Percentiles rank a stretch among this genome's conserved stretches.
These are phyloP conservation scores for Cryptococcus wingfieldii DNA, from an alignment of 1,284 basidiomycete genomes.

Conservation along the genomic window DNA sequence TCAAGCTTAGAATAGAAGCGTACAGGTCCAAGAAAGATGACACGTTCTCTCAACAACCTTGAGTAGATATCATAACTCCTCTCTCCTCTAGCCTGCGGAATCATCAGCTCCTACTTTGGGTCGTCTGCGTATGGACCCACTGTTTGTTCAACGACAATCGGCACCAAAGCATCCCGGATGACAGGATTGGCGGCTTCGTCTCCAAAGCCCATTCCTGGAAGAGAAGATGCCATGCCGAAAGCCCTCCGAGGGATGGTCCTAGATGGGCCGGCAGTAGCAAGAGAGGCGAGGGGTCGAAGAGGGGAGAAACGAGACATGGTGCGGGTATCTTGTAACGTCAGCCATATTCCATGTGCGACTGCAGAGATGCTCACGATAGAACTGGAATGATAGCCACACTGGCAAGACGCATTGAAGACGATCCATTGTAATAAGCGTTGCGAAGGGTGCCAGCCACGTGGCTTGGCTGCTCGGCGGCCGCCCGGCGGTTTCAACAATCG, in stretches of 20 bases:
- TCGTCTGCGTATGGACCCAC: constrained; percentile 50
- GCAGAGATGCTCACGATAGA: background rate
- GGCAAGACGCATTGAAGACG: too few species aligned
- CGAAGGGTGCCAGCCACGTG: too few species aligned
- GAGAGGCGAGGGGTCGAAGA: constrained; percentile 2
- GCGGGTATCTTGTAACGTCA: background rate
- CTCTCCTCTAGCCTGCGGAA: constrained; percentile 74
- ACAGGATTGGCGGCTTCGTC: constrained; percentile 28
- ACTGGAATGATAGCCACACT: too few species aligned
- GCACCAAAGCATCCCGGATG: constrained; percentile 57
- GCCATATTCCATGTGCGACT: too few species aligned
- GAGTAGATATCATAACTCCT: constrained; percentile 94
- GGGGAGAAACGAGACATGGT: constrained; percentile 7
- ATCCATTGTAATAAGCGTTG: too few species aligned
- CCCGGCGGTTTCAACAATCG: too few species aligned
- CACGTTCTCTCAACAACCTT: constrained; percentile 77
- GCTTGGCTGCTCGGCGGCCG: too few species aligned
- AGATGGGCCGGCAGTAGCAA: constrained; percentile 20
- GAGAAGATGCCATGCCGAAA: constrained; percentile 8
- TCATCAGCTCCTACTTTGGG: constrained; percentile 1
- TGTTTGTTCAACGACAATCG: constrained; percentile 89
- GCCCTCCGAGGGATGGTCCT: constrained; percentile 5
- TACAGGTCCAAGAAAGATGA: constrained; percentile 91
- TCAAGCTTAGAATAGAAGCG: constrained; percentile 24
- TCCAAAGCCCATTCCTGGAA: constrained; percentile 1